A percentile compares a stretch with the other conserved stretches of the same genome.
Conservation (phyloP, 1,139 yeast species). For the Arxiozyma slooffiae region DNA sequence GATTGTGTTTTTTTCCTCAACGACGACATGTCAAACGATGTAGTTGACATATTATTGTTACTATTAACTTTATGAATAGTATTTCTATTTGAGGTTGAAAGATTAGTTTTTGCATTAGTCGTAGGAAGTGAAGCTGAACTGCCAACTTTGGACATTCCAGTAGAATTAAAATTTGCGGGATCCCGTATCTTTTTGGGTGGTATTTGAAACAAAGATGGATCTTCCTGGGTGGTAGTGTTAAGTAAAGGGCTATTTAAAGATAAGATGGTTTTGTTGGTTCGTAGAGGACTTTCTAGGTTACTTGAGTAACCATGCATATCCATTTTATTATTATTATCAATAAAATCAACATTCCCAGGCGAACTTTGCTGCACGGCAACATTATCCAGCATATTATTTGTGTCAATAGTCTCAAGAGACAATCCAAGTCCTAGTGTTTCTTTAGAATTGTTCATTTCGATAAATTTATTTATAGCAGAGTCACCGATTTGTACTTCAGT, state of each 20-base stretch:
- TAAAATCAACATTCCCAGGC: neutral
- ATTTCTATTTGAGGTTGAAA: neutral
- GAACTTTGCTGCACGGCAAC: neutral
- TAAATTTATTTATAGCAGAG: neutral
- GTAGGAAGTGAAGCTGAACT: neutral
- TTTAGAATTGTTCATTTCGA: neutral
- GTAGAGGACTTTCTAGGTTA: neutral
- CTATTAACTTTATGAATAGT: neutral
- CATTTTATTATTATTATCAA: neutral
- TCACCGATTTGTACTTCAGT: neutral
- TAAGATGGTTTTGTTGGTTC: neutral
- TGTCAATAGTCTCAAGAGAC: neutral
- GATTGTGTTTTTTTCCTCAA: conserved; percentile 25
- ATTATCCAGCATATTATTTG: neutral
- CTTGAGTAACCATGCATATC: neutral
- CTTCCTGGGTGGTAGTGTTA: neutral
- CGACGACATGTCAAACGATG: neutral
- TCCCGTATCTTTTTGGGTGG: neutral
- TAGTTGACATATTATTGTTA: neutral
- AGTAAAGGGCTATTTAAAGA: neutral
- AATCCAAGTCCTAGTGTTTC: neutral
- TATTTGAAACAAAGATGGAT: neutral
- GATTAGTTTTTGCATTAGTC: neutral
- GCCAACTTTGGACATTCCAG: neutral
- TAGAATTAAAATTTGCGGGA: neutral